Conservation (phyloP, 768 basidiomycete genomes). For the Lentinula aciculospora region DNA sequence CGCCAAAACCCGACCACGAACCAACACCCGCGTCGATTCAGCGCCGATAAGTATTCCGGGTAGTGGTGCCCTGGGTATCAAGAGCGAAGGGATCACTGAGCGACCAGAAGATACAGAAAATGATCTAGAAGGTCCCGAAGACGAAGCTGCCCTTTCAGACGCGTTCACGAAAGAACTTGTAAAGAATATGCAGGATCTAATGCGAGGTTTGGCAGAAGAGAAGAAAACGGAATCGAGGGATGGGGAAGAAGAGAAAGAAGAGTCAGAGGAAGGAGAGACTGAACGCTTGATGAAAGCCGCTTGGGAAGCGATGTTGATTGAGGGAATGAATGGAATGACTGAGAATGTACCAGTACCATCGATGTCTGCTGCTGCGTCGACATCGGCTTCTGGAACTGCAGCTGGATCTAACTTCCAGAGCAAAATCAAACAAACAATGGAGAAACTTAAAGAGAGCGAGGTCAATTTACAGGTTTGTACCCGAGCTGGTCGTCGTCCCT, state of each 20-base stretch:
- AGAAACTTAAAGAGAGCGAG: conserved; percentile 68
- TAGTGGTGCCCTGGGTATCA: conserved; percentile 10
- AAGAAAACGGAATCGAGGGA: conserved; percentile 20
- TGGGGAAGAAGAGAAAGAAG: conserved; percentile 18
- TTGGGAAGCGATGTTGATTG: conserved; percentile 69
- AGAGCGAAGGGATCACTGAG: not conserved
- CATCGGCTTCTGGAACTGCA: conserved; percentile 1
- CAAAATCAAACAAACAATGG: conserved; percentile 66
- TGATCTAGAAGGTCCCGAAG: conserved; percentile 19
- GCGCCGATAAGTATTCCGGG: conserved; percentile 32
- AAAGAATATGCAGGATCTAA: conserved; percentile 45
- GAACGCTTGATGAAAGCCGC: conserved; percentile 45
- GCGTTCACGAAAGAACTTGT: conserved; percentile 43
- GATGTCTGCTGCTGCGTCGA: conserved; percentile 10
- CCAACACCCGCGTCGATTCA: conserved; percentile 43
- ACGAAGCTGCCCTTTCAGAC: conserved; percentile 34
- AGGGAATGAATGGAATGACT: conserved; percentile 45
- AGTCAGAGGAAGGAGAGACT: conserved; percentile 12
- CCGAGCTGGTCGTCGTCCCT: not conserved
- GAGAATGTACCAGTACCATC: conserved; percentile 11
- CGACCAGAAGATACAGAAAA: not conserved
- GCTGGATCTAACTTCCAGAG: conserved; percentile 52
- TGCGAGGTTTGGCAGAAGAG: conserved; percentile 39
- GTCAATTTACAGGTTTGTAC: conserved; percentile 39
- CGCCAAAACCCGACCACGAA: conserved; percentile 30